A percentile compares a stretch with the other conserved stretches of the same genome.
Evolutionary conservation across 441 rosid genomes (phyloP).

Genomic region (Monsonia emarginata): DNA sequence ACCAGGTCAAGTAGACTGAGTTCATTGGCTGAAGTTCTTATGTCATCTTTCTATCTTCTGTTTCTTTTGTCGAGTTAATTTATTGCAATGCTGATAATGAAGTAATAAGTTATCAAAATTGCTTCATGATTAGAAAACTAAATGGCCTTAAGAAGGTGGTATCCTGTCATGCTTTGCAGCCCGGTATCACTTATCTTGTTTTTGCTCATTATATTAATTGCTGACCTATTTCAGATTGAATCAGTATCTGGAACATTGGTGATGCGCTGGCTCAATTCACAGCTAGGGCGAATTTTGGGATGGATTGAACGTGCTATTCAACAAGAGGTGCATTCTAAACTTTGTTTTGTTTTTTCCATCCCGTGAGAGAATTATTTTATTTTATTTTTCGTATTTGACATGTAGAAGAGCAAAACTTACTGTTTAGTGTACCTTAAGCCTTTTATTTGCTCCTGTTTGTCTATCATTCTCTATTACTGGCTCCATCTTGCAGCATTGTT

Average conservation of each 20-base stretch:
- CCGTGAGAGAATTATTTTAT: not conserved
- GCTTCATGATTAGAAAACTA: not conserved
- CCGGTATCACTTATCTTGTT: not conserved
- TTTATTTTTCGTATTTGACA: constrained; percentile 3
- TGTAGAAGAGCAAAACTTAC: constrained; percentile 1
- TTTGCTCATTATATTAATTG: not conserved
- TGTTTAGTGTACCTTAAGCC: constrained; percentile 2
- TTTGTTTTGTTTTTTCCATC: not conserved
- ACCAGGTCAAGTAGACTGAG: constrained; percentile 50
- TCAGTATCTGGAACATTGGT: constrained; percentile 85
- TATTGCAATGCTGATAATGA: not conserved
- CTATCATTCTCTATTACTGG: not conserved
- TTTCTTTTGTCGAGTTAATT: not conserved
- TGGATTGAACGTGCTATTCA: constrained; percentile 96
- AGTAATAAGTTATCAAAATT: not conserved
- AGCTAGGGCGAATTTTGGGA: constrained; percentile 75
- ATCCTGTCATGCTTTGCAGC: not conserved
- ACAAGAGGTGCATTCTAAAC: constrained; percentile 60
- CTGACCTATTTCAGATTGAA: constrained; percentile 46
- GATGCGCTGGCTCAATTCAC: constrained; percentile 91
- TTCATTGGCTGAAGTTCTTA: not conserved
- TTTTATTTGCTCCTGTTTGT: not conserved
- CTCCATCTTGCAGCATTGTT: not conserved
- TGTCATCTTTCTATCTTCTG: not conserved
- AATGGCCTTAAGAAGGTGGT: not conserved